Evolutionary conservation across 2,329 filamentous ascomycete species (phyloP), one percentile per base, ranked within the genome.

Genomic region (Gaeumannomyces tritici): DNA sequence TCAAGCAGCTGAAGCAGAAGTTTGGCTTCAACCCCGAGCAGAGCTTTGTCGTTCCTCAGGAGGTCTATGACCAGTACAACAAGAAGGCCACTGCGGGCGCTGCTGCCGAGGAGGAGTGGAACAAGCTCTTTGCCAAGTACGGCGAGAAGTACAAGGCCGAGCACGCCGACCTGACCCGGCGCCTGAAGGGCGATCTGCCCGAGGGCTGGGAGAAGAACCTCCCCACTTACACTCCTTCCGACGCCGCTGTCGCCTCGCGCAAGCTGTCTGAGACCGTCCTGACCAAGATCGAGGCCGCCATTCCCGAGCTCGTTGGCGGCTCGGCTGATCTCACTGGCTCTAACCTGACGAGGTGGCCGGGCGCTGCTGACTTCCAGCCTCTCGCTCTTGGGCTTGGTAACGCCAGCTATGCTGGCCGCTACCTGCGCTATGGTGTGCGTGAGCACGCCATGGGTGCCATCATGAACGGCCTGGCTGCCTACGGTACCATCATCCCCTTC

Each of bases 321-420:
- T 99, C 95, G 67, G 95, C 95, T 70, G 95, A 99, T 84, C 79
- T 99, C 83, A 99, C 95, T 75, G 91, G 91, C 74, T 98, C 95
- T 75, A 99, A 99, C 86, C 89, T 98, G 82, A 99, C 95, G 70
- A 88, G 93, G 76, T 97, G 93, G 92, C 99, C 98, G 89, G 85
- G 87, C 62, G 93, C 95, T 63, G 86, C 93, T 69, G 95, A 99
- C 83, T 98, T 99, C 88, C 95, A 99, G 83, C 91, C 93, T 67
- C 90, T 91, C 64, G 82, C 85, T 71, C 88, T 86, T 67, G 89
- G 89, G 67, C 89, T 99, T 70, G 95, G 95, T 73, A 87, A 93
- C 79, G 27, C 58, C 58, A 61, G 33, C 60, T 69, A 91, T 82
- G 78, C 83, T 70, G 95, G 95, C 71, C 92, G 95, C 72, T 99